A percentile compares a stretch with the other conserved stretches of the same genome.
These are phyloP conservation scores for Carpinus fangiana DNA, from an alignment of 306 rosid genomes.

Conservation along the genomic window DNA sequence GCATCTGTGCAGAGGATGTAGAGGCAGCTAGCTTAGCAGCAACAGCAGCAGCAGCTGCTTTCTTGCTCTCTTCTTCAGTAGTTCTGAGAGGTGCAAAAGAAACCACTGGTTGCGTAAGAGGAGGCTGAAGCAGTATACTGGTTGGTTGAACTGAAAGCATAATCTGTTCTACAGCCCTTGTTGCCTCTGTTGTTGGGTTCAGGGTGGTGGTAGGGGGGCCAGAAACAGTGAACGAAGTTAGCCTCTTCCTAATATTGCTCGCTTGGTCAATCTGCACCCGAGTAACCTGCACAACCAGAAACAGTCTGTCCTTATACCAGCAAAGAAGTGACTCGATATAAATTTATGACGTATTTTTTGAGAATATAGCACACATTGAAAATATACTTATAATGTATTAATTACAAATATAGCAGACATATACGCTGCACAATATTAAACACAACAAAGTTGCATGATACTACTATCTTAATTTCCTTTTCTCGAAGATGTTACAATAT, in stretches of 20 bases:
- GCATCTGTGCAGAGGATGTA: conserved; percentile 88
- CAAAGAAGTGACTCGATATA: background rate
- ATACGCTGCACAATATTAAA: background rate
- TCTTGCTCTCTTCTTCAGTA: conserved; percentile 78
- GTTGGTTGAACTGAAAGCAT: conserved; percentile 38
- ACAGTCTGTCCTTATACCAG: background rate
- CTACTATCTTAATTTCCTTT: too few relatives aligned
- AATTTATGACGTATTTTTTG: background rate
- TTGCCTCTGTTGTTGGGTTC: conserved; percentile 45
- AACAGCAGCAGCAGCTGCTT: conserved; percentile 81
- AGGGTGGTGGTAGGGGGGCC: conserved; percentile 7
- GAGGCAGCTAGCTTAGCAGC: conserved; percentile 97
- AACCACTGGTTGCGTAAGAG: conserved; percentile 41
- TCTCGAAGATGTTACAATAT: too few relatives aligned
- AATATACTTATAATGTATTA: too few relatives aligned
- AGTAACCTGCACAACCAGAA: conserved; percentile 54
- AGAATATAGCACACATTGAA: too few relatives aligned
- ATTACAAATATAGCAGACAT: background rate
- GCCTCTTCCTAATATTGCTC: conserved; percentile 49
- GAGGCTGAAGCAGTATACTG: conserved; percentile 44
- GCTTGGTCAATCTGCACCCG: conserved; percentile 64
- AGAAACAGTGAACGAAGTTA: conserved; percentile 25
- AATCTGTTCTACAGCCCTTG: conserved; percentile 44
- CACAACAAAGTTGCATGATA: background rate
- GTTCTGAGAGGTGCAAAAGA: conserved; percentile 57